Conservation (phyloP, 306 rosid species). For the Citrullus colocynthis region DNA sequence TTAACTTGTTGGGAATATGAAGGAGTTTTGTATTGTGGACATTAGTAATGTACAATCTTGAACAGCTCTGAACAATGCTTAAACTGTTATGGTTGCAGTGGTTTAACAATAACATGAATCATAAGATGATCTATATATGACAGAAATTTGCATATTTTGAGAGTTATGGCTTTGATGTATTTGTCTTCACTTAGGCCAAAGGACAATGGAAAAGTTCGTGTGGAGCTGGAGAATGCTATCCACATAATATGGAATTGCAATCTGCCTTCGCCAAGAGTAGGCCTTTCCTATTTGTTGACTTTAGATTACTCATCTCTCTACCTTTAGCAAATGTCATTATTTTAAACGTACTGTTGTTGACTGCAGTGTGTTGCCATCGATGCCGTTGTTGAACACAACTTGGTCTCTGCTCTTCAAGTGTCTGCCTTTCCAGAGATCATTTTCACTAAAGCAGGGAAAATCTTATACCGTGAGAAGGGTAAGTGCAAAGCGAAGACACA, state of each 20-base stretch:
- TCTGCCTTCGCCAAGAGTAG: slow-evolving; percentile 93
- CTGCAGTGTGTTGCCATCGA: slow-evolving; percentile 78
- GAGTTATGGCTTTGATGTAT: background rate
- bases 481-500: background rate
- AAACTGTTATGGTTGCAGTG: background rate
- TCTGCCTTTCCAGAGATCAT: slow-evolving; percentile 67
- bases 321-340: background rate
- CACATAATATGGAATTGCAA: slow-evolving; percentile 85
- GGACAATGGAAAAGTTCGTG: slow-evolving; percentile 55
- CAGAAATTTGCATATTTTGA: background rate
- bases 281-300: slow-evolving; percentile 13
- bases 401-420: slow-evolving; percentile 60
- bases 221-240: slow-evolving; percentile 67
- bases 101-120: background rate
- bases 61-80: background rate
- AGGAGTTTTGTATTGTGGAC: background rate
- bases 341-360: background rate
- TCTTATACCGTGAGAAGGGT: slow-evolving; percentile 78
- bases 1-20: background rate
- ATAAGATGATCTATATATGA: background rate
- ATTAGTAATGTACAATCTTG: background rate
- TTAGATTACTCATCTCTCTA: background rate
- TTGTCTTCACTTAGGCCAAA: slow-evolving; percentile 44
- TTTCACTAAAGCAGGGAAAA: slow-evolving; percentile 80
- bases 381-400: slow-evolving; percentile 67